phyloP scores from a whole-genome alignment of 2,329 filamentous ascomycete species.

The Fusarium praegraminearum region DNA sequence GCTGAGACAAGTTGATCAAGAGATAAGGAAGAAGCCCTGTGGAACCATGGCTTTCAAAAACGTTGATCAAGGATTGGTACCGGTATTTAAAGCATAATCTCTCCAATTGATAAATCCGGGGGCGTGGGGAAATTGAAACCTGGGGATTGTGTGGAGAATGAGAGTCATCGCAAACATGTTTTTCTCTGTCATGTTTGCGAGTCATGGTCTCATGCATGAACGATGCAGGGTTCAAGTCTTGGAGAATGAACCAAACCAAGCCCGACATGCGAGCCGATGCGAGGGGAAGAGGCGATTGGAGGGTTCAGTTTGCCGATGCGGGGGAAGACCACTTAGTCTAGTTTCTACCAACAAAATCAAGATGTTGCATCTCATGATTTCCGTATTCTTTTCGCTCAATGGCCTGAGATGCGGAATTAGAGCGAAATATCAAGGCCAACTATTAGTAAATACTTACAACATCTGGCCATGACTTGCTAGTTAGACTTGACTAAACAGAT shows the following conservation, averaged over 20 bases:
- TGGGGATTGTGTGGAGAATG: constrained; percentile 39
- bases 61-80: not conserved
- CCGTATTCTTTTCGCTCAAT: not conserved
- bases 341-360: constrained; percentile 5
- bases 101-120: constrained; percentile 36
- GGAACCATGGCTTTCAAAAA: constrained; percentile 1
- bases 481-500: not conserved
- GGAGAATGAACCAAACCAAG: constrained; percentile 11
- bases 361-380: constrained; percentile 8
- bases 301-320: constrained; percentile 2
- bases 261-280: constrained; percentile 50
- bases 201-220: constrained; percentile 11
- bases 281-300: constrained; percentile 42
- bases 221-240: constrained; percentile 17
- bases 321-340: not conserved
- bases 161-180: constrained; percentile 34
- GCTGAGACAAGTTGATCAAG: not conserved
- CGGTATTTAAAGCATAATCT: constrained; percentile 15
- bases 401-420: not conserved
- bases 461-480: not conserved
- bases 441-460: not conserved
- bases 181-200: not conserved
- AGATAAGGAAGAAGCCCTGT: not conserved
- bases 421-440: not conserved
- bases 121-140: constrained; percentile 43